phyloP scores from a whole-genome alignment of 108 stramenopile species.

The Pinguiococcus pyrenoidosus region DNA sequence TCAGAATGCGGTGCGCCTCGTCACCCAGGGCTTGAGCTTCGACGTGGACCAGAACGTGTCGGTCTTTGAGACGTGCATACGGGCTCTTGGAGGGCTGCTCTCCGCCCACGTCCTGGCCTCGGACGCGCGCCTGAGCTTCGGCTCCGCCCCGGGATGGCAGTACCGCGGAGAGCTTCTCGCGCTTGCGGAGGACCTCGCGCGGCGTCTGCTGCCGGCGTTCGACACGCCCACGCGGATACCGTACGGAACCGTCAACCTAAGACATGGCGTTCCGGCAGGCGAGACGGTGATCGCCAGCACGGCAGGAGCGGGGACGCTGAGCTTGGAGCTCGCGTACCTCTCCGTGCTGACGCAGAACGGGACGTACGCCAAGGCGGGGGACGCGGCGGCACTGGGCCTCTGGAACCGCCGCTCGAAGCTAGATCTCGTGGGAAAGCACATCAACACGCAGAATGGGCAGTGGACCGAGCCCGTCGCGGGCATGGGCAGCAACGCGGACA shows the following conservation, averaged over 20 bases:
- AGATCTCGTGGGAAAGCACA: slow-evolving; percentile 74
- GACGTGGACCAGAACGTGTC: slow-evolving; percentile 61
- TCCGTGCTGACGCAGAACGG: slow-evolving; percentile 60
- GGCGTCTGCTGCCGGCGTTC: slow-evolving; percentile 65
- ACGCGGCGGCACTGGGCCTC: slow-evolving; percentile 52
- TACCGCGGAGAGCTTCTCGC: slow-evolving; percentile 64
- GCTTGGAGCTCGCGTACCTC: slow-evolving; percentile 67
- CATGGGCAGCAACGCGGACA: slow-evolving; percentile 79
- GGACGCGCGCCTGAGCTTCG: background rate
- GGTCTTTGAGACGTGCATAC: slow-evolving; percentile 83
- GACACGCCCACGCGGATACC: slow-evolving; percentile 76
- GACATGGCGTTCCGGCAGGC: slow-evolving; percentile 57
- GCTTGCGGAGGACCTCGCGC: slow-evolving; percentile 61
- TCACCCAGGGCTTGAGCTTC: slow-evolving; percentile 21
- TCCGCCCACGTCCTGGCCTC: slow-evolving; percentile 59
- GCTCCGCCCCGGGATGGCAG: slow-evolving; percentile 18
- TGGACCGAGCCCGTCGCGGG: slow-evolving; percentile 77
- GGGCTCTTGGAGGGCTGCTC: slow-evolving; percentile 75
- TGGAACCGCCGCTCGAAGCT: slow-evolving; percentile 37
- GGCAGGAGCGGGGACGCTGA: slow-evolving; percentile 71
- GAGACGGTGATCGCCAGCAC: slow-evolving; percentile 70
- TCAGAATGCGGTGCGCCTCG: slow-evolving; percentile 47
- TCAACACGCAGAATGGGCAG: slow-evolving; percentile 55
- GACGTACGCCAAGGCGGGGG: slow-evolving; percentile 54
- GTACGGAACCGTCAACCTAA: slow-evolving; percentile 76